Conservation (phyloP, 257 asterid genomes). For the Nicotiana tabacum region DNA sequence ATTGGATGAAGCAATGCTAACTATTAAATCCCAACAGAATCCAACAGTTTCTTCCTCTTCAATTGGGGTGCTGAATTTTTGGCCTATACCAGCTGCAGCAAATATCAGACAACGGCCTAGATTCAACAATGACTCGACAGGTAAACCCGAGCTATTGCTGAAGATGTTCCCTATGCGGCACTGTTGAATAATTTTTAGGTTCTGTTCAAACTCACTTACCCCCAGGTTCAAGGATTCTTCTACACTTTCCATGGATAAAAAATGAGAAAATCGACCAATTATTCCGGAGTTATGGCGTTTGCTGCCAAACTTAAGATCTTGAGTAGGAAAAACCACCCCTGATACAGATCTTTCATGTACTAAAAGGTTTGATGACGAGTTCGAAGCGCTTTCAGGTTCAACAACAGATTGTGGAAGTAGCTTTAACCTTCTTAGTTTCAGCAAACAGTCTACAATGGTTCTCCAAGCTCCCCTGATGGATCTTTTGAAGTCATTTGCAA, state of each 20-base stretch:
- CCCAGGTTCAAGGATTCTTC: constrained; percentile 81
- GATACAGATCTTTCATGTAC: constrained; percentile 22
- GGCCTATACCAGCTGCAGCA: constrained; percentile 83
- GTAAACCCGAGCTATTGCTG: constrained; percentile 59
- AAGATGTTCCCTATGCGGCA: constrained; percentile 83
- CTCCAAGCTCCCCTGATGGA: constrained; percentile 91
- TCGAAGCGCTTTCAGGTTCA: constrained; percentile 39
- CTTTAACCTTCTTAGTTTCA: constrained; percentile 84
- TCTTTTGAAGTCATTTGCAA: constrained; percentile 69
- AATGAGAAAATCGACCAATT: constrained; percentile 51
- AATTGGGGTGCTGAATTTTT: constrained; percentile 68
- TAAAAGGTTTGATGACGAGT: not conserved
- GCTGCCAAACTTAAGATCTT: constrained; percentile 31
- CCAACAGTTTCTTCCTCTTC: constrained; percentile 87
- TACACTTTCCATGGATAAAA: constrained; percentile 72
- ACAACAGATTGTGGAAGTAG: constrained; percentile 66
- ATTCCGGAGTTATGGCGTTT: constrained; percentile 38
- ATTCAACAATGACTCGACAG: constrained; percentile 58
- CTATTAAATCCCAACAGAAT: constrained; percentile 85
- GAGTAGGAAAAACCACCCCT: constrained; percentile 21
- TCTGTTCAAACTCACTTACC: constrained; percentile 79
- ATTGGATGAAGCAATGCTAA: constrained; percentile 45
- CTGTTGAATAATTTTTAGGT: constrained; percentile 67
- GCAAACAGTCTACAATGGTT: constrained; percentile 72
- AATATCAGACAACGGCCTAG: constrained; percentile 79